A percentile compares a stretch with the other conserved stretches of the same genome.
Conservation (phyloP, 2,329 filamentous ascomycete species). For the Harringtonia lauricola region DNA sequence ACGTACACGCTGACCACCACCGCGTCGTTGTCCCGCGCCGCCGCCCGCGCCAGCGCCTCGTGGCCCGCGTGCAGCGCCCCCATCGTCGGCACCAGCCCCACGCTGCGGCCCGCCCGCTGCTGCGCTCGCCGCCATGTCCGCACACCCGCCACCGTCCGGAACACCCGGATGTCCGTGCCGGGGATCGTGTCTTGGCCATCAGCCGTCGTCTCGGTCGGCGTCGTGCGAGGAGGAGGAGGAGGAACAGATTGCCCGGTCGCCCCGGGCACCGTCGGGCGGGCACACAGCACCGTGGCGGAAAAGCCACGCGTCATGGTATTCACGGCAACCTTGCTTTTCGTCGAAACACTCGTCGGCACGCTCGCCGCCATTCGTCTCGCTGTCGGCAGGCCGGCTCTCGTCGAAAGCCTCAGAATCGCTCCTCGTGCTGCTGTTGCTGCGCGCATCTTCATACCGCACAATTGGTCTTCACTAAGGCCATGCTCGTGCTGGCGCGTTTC, state of each 20-base stretch:
- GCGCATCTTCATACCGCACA: too few relatives aligned
- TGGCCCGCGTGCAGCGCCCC: constrained; percentile 92
- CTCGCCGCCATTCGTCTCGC: too few relatives aligned
- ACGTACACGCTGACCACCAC: constrained; percentile 91
- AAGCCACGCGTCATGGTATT: too few relatives aligned
- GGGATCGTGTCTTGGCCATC: constrained; percentile 35
- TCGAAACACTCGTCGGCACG: too few relatives aligned
- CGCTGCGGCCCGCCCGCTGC: constrained; percentile 53
- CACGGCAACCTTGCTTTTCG: too few relatives aligned
- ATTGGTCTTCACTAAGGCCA: too few relatives aligned
- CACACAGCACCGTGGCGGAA: too few relatives aligned
- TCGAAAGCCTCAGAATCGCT: too few relatives aligned
- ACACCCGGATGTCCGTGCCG: constrained; percentile 53
- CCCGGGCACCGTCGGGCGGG: too few relatives aligned
- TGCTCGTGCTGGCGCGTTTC: too few relatives aligned
- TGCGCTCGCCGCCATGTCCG: constrained; percentile 60
- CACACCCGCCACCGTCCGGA: constrained; percentile 62
- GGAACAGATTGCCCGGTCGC: background rate
- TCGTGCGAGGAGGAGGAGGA: constrained; percentile 18
- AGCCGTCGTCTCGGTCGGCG: constrained; percentile 26
- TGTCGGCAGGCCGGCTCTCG: too few relatives aligned
- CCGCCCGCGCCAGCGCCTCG: constrained; percentile 71
- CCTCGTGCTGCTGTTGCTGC: too few relatives aligned
- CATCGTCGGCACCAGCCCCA: constrained; percentile 94
- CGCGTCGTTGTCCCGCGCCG: constrained; percentile 72